Base-by-base conservation (phyloP, 2,329 filamentous ascomycete genomes). In the Pseudogymnoascus pannorum region DNA sequence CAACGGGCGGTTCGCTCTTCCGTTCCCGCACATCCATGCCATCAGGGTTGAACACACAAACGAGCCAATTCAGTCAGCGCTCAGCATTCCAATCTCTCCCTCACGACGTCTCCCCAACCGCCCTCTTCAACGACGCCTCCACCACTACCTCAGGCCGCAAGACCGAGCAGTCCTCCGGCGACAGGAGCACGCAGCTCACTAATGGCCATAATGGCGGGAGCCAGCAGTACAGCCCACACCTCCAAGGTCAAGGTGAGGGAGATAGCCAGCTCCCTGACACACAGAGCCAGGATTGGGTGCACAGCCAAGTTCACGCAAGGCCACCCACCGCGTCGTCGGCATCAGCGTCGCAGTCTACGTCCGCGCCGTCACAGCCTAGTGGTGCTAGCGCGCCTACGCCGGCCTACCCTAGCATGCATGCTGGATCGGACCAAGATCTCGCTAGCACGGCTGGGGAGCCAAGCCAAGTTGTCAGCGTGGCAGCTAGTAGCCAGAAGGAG, bases 71-170 rank as follows among this genome's bases (percentile, higher is more conserved):
- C 12, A 57, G 22, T 36, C 61, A 73, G 33, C 62, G 65, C 24
- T 88, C 87, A 4, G 79, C 77, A 1, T 74, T 87, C 48, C 85
- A 83, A 14, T 76, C 81, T 18, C 73, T 87, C 2, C 82, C 84
- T 0, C 75, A 79, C 0, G 84, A 82, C 3, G 76, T 84, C 60
- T 83, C 82, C 4, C 83, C 83, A 12, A 83, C 81, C 24, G 81
- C 81, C 11, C 73, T 82, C 62, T 77, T 87, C 60, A 97, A 97
- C 68, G 92, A 96, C 69, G 93, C 92, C 1, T 96, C 92, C 2
- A 95, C 92, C 1, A 96, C 92, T 1, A 86, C 86, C 20, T 88
- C 84, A 3, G 85, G 86, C n/a, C 94, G 96, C 75, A 92, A 89
- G 2, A 91, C 89, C 1, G 86, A 89, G 64, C 83, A 85, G 5